Percentiles rank a stretch among this genome's conserved stretches.
phyloP scores from a whole-genome alignment of 192 early-diverging fungal genomes.

The Linderina pennispora region DNA sequence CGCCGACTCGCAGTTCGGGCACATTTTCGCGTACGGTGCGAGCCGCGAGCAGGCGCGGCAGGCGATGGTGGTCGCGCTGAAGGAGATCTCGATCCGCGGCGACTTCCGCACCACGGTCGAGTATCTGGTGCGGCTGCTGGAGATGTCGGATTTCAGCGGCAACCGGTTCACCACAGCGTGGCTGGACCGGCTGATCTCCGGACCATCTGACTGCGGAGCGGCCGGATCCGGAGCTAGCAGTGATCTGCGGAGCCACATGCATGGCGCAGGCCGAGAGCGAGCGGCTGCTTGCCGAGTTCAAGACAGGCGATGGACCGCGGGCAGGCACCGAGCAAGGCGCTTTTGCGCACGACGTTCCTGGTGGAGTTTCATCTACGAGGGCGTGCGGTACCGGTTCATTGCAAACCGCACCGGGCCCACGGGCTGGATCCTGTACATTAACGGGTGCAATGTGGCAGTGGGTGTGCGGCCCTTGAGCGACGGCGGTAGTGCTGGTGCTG shows the following conservation, averaged over 20 bases:
- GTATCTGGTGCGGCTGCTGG: slow-evolving; percentile 90
- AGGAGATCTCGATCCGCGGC: slow-evolving; percentile 97
- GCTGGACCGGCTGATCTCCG: slow-evolving; percentile 91
- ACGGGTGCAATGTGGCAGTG: slow-evolving; percentile 77
- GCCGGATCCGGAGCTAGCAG: slow-evolving; percentile 82
- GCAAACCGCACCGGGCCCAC: slow-evolving; percentile 76
- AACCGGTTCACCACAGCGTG: slow-evolving; percentile 93
- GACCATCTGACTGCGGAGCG: slow-evolving; percentile 83
- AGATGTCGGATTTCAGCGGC: slow-evolving; percentile 80
- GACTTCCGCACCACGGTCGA: slow-evolving; percentile 98
- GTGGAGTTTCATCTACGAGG: slow-evolving; percentile 93
- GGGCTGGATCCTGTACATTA: slow-evolving; percentile 71
- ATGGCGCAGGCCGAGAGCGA: slow-evolving; percentile 70
- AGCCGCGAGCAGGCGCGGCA: slow-evolving; percentile 89
- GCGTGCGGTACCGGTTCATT: slow-evolving; percentile 85
- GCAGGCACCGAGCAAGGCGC: slow-evolving; percentile 73
- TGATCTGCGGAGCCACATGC: slow-evolving; percentile 87
- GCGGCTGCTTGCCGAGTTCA: slow-evolving; percentile 67
- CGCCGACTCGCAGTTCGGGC: slow-evolving; percentile 99
- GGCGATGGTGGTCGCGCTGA: slow-evolving; percentile 95
- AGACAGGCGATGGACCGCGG: slow-evolving; percentile 84
- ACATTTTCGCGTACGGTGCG: slow-evolving; percentile 96
- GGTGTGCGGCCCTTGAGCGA: slow-evolving; percentile 84
- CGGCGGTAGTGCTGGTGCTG: slow-evolving; percentile 84
- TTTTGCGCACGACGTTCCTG: slow-evolving; percentile 64